A percentile compares a stretch with the other conserved stretches of the same genome.
Evolutionary conservation across 805 yeast species (phyloP).

Genomic region (Saccharomyces mikatae): DNA sequence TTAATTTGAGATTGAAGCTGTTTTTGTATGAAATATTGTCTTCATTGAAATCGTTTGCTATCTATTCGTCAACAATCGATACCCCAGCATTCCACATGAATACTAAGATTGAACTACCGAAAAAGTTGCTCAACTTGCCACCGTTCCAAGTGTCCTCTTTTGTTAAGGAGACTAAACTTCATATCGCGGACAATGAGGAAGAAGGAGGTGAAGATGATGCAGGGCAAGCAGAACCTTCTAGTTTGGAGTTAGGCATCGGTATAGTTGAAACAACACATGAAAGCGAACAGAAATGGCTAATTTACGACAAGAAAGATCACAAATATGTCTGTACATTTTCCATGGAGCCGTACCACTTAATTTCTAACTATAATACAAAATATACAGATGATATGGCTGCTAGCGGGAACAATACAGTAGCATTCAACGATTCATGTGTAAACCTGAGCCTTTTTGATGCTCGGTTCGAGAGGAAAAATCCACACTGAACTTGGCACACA

Average conservation of each 20-base stretch:
- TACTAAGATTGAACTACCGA: conserved; percentile 15
- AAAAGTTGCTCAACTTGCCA: conserved; percentile 19
- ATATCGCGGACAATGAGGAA: not conserved
- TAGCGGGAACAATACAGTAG: conserved; percentile 10
- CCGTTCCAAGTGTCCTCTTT: conserved; percentile 31
- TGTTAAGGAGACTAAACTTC: conserved; percentile 4
- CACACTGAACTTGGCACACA: conserved; percentile 8
- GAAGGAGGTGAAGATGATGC: conserved; percentile 2
- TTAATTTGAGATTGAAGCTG: conserved; percentile 24
- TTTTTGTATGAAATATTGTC: conserved; percentile 26
- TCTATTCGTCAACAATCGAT: conserved; percentile 16
- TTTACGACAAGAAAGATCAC: conserved; percentile 18
- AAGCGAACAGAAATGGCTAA: conserved; percentile 11
- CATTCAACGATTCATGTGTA: conserved; percentile 25
- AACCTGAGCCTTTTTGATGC: conserved; percentile 27
- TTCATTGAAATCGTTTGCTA: conserved; percentile 24
- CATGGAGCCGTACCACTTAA: conserved; percentile 22
- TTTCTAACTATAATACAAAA: conserved; percentile 16
- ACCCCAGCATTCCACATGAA: not conserved
- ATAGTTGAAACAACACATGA: conserved; percentile 1
- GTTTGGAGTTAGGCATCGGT: conserved; percentile 6
- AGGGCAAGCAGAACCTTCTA: not conserved
- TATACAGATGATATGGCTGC: not conserved
- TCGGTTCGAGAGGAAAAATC: conserved; percentile 24
- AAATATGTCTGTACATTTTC: conserved; percentile 12